A percentile compares a stretch with the other conserved stretches of the same genome.
Conservation (phyloP, 306 rosid genomes). For the Quillaja saponaria region DNA sequence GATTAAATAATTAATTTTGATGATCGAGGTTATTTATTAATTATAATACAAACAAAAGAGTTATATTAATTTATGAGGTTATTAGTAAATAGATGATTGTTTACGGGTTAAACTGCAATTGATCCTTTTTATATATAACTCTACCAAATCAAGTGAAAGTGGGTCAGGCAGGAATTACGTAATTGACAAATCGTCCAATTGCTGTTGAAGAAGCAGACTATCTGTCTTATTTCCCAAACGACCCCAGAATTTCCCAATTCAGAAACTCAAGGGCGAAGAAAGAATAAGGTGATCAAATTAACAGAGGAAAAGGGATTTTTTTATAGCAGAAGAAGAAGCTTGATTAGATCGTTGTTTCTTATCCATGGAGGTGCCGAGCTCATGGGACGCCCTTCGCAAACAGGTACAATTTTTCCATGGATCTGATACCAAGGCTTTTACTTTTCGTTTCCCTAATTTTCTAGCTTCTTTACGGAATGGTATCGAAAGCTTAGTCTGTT, state of each 20-base stretch:
- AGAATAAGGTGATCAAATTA: too few relatives aligned
- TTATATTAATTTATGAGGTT: too few relatives aligned
- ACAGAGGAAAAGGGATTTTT: too few relatives aligned
- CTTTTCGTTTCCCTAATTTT: background rate
- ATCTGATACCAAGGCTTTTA: background rate
- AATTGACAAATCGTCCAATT: constrained; percentile 41
- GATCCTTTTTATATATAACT: too few relatives aligned
- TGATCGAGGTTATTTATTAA: too few relatives aligned
- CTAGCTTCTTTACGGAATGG: constrained; percentile 5
- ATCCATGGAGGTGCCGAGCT: constrained; percentile 74
- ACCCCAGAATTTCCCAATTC: constrained; percentile 31
- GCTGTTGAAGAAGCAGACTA: constrained; percentile 46
- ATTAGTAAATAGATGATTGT: too few relatives aligned
- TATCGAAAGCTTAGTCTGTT: background rate
- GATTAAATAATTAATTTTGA: too few relatives aligned
- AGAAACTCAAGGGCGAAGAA: too few relatives aligned
- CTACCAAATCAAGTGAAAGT: too few relatives aligned
- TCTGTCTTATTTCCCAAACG: constrained; percentile 61
- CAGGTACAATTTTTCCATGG: constrained; percentile 47
- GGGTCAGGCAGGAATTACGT: background rate
- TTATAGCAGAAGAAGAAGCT: too few relatives aligned
- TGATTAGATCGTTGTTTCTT: constrained; percentile 5
- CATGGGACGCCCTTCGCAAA: constrained; percentile 97
- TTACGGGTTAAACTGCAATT: too few relatives aligned
- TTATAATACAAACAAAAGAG: too few relatives aligned